Percentiles rank a stretch among this genome's conserved stretches.
Conservation (phyloP, 2,329 filamentous ascomycete genomes). For the Cytospora chrysosperma region DNA sequence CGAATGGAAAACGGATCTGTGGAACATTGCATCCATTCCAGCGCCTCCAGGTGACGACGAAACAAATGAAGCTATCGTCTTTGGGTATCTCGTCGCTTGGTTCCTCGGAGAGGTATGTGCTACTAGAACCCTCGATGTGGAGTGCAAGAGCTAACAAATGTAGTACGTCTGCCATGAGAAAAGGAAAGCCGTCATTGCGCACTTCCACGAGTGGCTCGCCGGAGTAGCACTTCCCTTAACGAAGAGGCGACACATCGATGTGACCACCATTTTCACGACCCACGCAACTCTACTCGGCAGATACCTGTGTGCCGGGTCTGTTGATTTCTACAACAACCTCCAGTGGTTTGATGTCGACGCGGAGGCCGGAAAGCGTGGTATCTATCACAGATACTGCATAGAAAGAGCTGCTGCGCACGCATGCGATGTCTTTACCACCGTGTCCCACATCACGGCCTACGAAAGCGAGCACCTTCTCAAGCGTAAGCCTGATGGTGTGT, state of each 20-base stretch:
- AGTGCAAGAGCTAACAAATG: slow-evolving; percentile 26
- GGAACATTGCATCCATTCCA: slow-evolving; percentile 91
- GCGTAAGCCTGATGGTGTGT: slow-evolving; percentile 92
- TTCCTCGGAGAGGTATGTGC: slow-evolving; percentile 86
- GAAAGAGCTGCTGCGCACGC: slow-evolving; percentile 90
- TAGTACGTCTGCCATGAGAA: slow-evolving; percentile 94
- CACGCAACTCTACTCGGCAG: slow-evolving; percentile 93
- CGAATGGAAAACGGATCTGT: slow-evolving; percentile 96
- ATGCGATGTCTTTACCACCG: slow-evolving; percentile 96
- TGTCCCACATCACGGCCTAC: slow-evolving; percentile 97
- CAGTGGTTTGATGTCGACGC: slow-evolving; percentile 96
- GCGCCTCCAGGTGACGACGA: slow-evolving; percentile 88
- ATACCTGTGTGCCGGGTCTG: slow-evolving; percentile 94
- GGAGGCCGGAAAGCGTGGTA: slow-evolving; percentile 95
- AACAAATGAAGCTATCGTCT: slow-evolving; percentile 96
- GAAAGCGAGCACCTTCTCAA: slow-evolving; percentile 97
- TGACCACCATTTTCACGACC: slow-evolving; percentile 98
- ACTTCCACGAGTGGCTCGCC: slow-evolving; percentile 98
- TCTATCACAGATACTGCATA: slow-evolving; percentile 98
- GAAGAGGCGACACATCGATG: slow-evolving; percentile 92
- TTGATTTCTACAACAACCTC: slow-evolving; percentile 99
- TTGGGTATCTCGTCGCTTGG: slow-evolving; percentile 96
- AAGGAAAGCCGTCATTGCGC: slow-evolving; percentile 87
- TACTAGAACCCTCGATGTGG: not conserved
- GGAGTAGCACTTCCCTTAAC: slow-evolving; percentile 89